Conservation (phyloP, 73 alveolate species). For the Symbiodinium pilosum region DNA sequence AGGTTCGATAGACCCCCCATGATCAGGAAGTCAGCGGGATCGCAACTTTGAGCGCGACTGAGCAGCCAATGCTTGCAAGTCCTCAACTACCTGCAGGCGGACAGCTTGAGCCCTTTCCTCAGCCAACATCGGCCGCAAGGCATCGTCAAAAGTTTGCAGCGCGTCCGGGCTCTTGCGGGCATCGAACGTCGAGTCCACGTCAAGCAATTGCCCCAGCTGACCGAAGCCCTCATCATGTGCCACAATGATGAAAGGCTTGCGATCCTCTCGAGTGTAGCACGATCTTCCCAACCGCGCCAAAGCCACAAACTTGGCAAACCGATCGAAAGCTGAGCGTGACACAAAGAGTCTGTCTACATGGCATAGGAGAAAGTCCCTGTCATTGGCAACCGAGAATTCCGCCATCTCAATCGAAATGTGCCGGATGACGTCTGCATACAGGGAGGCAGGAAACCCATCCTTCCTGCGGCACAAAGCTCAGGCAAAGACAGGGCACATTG, state of each 20-base stretch:
- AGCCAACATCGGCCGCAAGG: neutral
- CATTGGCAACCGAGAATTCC: conserved; percentile 18
- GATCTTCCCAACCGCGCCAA: conserved; percentile 60
- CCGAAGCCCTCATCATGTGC: conserved; percentile 40
- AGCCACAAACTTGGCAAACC: conserved; percentile 66
- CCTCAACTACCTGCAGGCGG: neutral
- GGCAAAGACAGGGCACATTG: no score
- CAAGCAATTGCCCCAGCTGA: conserved; percentile 13
- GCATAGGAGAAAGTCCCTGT: neutral
- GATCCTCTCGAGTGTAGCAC: conserved; percentile 57
- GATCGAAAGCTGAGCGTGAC: conserved; percentile 43
- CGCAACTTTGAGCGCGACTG: no score
- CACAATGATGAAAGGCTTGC: conserved; percentile 23
- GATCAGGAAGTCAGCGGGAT: no score
- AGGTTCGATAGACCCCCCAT: no score
- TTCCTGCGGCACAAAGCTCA: no score
- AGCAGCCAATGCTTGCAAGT: conserved; percentile 5
- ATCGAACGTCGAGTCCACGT: neutral
- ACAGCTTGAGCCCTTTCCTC: conserved; percentile 28
- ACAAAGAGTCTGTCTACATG: neutral
- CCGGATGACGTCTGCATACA: conserved; percentile 40
- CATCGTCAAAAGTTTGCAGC: neutral
- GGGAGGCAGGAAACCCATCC: neutral
- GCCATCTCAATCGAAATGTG: conserved; percentile 44
- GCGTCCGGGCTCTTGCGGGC: conserved; percentile 16